Evolutionary conservation across 2,329 filamentous ascomycete genomes (phyloP).

Genomic region (Aureobasidium musti): DNA sequence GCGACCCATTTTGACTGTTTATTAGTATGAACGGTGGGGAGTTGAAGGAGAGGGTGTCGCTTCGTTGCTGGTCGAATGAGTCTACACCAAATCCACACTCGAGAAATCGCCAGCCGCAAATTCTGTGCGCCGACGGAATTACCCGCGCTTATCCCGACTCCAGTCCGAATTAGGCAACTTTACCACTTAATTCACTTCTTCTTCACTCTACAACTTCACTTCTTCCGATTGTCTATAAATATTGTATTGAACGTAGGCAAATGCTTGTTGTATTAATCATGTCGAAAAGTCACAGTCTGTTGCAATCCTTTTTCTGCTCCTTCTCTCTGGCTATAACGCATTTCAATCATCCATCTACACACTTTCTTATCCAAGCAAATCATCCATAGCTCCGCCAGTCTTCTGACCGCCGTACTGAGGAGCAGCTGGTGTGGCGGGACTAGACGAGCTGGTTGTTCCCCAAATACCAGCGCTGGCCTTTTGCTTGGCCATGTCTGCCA

Average conservation of each 20-base stretch:
- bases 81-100: conserved; percentile 11
- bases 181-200: neutral
- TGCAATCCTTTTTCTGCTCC: conserved; percentile 8
- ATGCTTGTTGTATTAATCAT: neutral
- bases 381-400: conserved; percentile 42
- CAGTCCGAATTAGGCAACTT: conserved; percentile 5
- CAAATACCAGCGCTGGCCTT: conserved; percentile 94
- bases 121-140: conserved; percentile 25
- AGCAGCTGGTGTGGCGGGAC: conserved; percentile 31
- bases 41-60: conserved; percentile 28
- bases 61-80: conserved; percentile 32
- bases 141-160: conserved; percentile 14
- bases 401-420: conserved; percentile 28
- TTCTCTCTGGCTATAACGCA: conserved; percentile 5
- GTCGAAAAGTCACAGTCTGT: conserved; percentile 21
- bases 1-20: conserved; percentile 45
- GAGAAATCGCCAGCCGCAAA: conserved; percentile 19
- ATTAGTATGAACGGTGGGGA: conserved; percentile 31
- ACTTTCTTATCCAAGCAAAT: conserved; percentile 49
- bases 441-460: conserved; percentile 64
- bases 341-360: conserved; percentile 14
- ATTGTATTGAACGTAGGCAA: neutral
- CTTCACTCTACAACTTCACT: neutral
- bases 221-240: neutral
- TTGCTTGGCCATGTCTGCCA: conserved; percentile 96